These are phyloP conservation scores for Porphyrellus cyaneotinctus DNA, from an alignment of 768 basidiomycete genomes.

Conservation along the genomic window DNA sequence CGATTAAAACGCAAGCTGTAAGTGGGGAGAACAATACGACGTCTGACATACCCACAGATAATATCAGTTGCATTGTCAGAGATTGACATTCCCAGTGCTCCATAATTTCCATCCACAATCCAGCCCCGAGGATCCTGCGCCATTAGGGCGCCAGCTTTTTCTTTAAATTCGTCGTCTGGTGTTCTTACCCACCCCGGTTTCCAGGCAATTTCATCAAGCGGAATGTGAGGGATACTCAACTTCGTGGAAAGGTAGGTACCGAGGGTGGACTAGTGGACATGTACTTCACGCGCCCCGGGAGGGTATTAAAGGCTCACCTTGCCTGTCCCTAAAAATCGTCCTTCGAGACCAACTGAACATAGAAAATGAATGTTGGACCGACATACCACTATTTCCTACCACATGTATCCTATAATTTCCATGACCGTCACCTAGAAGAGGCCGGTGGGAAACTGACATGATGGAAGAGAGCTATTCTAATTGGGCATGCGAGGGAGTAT, in stretches of 20 bases:
- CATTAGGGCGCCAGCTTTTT: slow-evolving; percentile 21
- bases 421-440: slow-evolving; percentile 41
- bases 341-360: background rate
- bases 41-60: slow-evolving; percentile 40
- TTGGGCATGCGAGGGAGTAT: too few relatives aligned
- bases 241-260: slow-evolving; percentile 39
- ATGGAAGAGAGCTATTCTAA: background rate
- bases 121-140: slow-evolving; percentile 39
- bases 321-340: slow-evolving; percentile 30
- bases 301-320: slow-evolving; percentile 31
- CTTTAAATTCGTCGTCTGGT: slow-evolving; percentile 26
- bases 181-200: slow-evolving; percentile 43
- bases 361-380: background rate
- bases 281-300: background rate
- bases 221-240: slow-evolving; percentile 43
- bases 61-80: slow-evolving; percentile 44
- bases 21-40: background rate
- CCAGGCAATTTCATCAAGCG: slow-evolving; percentile 48
- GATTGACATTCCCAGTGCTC: slow-evolving; percentile 30
- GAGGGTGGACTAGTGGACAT: slow-evolving; percentile 44
- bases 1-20: background rate
- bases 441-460: slow-evolving; percentile 11
- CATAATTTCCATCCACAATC: slow-evolving; percentile 53
- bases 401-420: slow-evolving; percentile 46
- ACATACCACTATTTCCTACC: slow-evolving; percentile 51